Base-by-base conservation (phyloP, 192 early-diverging fungal species). In the Umbelopsis sp. region DNA sequence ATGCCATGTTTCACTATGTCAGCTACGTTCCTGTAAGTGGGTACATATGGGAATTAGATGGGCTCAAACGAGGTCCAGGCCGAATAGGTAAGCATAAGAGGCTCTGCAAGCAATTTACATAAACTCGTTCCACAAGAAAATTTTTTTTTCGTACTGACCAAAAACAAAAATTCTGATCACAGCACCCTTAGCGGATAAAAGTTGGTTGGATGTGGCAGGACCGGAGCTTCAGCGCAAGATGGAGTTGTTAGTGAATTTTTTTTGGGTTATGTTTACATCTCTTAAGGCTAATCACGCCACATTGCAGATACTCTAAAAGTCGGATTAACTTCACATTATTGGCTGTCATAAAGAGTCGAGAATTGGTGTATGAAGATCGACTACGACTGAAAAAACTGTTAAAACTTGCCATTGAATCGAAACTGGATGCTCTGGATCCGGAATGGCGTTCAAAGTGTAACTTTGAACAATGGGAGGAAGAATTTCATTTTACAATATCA, bases 21-120 rank as follows among this genome's bases (percentile, higher is more conserved):
- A 86, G 83, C 70, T 90, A 89, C 70, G 82, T 90, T 65, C 85
- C 86, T 10, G 76, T 82, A 3, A 71, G 65, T 43, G 88, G 89
- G 0, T 72, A 81, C 31, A 69, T 92, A 44, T 91, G 84, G 71
- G 91, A 92, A 76, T 75, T 92, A 52, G 91, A 92, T 69, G 90
- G 91, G 6, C 78, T 91, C 26, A 81, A 81, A 68, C 78, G 69
- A 8, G 74, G 75, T 26, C 91, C 91, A 2, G 51, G 88, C 14
- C 83, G 66, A 65, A 34, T 82, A 65, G 79, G 81, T 82, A 77
- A 45, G 56, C 8, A 25, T 54, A 25, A 32, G 47, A 53, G 24
- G 26, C 22, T 53, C 52, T 53, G 24, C 52, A 26, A 4, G 26
- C 26, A 53, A 66, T 45, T 24, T 66, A 45, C 32, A 51, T 45